Conservation (phyloP, 2,329 filamentous ascomycete genomes). For the Onygena corvina region DNA sequence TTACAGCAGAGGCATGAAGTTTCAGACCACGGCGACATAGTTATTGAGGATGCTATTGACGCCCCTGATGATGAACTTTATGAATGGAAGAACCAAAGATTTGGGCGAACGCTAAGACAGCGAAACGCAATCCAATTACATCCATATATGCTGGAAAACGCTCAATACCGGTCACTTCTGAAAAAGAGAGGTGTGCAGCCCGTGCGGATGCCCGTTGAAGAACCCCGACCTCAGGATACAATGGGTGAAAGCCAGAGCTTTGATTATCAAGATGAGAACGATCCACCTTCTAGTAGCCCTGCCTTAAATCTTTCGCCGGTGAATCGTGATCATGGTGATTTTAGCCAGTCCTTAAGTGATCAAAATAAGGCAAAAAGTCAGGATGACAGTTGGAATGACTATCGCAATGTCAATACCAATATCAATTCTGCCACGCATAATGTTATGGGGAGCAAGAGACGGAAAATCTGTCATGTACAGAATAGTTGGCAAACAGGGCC, state of each 20-base stretch:
- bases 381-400: background rate
- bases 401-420: background rate
- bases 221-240: slow-evolving; percentile 10
- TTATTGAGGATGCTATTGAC: too few relatives aligned
- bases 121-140: slow-evolving; percentile 40
- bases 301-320: slow-evolving; percentile 22
- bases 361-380: background rate
- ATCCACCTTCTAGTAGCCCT: slow-evolving; percentile 25
- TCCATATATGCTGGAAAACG: slow-evolving; percentile 37
- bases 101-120: slow-evolving; percentile 29
- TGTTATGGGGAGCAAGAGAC: background rate
- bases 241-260: slow-evolving; percentile 25
- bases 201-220: slow-evolving; percentile 24
- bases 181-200: slow-evolving; percentile 34
- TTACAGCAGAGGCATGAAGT: background rate
- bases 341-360: background rate
- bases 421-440: background rate
- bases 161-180: slow-evolving; percentile 33
- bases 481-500: background rate
- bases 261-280: slow-evolving; percentile 25
- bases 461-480: background rate
- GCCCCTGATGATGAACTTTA: background rate
- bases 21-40: background rate
- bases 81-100: background rate
- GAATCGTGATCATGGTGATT: slow-evolving; percentile 1